Conservation (phyloP, 495 filamentous ascomycete genomes). For the Penicillium alfredii region DNA sequence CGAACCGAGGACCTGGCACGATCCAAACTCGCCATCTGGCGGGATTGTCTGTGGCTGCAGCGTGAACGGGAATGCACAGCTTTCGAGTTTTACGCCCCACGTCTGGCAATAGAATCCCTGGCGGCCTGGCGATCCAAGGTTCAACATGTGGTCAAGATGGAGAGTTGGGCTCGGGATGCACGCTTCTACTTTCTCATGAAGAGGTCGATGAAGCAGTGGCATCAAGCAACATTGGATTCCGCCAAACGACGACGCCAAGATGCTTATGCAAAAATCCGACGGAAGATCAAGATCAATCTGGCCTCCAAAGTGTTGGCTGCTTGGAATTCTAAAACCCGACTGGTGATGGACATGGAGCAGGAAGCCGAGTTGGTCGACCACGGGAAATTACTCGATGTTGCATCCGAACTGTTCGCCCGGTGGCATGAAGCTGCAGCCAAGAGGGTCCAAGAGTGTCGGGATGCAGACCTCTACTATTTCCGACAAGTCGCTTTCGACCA, state of each 20-base stretch:
- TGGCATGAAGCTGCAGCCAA: slow-evolving; percentile 42
- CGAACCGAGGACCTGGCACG: slow-evolving; percentile 29
- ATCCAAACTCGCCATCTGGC: slow-evolving; percentile 40
- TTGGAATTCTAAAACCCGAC: slow-evolving; percentile 43
- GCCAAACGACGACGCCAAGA: slow-evolving; percentile 51
- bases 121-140: slow-evolving; percentile 41
- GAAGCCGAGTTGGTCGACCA: slow-evolving; percentile 39
- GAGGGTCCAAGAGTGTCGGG: slow-evolving; percentile 32
- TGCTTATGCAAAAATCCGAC: slow-evolving; percentile 53
- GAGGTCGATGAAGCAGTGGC: slow-evolving; percentile 51
- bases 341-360: slow-evolving; percentile 35
- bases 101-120: slow-evolving; percentile 43
- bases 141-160: slow-evolving; percentile 42
- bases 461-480: slow-evolving; percentile 38
- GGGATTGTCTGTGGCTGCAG: slow-evolving; percentile 34
- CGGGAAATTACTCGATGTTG: slow-evolving; percentile 31
- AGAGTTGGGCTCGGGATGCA: slow-evolving; percentile 50
- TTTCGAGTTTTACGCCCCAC: slow-evolving; percentile 48
- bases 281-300: slow-evolving; percentile 53
- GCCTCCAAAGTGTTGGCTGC: slow-evolving; percentile 37
- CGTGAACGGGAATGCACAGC: slow-evolving; percentile 46
- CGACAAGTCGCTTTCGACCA: slow-evolving; percentile 40
- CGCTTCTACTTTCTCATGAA: slow-evolving; percentile 54
- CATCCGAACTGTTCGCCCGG: slow-evolving; percentile 33
- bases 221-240: slow-evolving; percentile 42